A percentile compares a stretch with the other conserved stretches of the same genome.
phyloP scores from a whole-genome alignment of 805 yeast species.

The Candida cerambycidarum region DNA sequence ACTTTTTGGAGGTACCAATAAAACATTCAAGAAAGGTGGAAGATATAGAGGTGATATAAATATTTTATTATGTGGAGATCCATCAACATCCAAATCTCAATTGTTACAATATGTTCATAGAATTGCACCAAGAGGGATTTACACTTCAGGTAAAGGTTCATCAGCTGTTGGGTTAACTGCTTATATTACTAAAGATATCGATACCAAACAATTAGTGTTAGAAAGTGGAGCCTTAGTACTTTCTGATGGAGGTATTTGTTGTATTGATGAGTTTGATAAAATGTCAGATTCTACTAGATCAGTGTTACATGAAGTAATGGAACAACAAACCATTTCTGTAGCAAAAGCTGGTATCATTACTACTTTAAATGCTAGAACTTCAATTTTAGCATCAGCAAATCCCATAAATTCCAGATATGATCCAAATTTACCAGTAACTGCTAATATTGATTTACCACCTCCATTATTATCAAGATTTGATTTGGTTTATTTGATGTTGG shows the following conservation, averaged over 20 bases:
- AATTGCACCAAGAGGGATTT: constrained; percentile 96
- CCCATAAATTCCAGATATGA: constrained; percentile 95
- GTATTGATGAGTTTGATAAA: constrained; percentile 98
- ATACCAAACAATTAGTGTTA: constrained; percentile 87
- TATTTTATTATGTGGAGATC: constrained; percentile 92
- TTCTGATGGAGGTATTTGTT: constrained; percentile 97
- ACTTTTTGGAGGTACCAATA: constrained; percentile 93
- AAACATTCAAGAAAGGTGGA: constrained; percentile 85
- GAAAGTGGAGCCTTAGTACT: constrained; percentile 96
- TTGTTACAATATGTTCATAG: constrained; percentile 92
- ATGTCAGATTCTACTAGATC: constrained; percentile 94
- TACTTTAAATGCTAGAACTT: constrained; percentile 93
- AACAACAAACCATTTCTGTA: constrained; percentile 96
- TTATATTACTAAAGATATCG: constrained; percentile 90
- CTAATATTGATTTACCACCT: constrained; percentile 95
- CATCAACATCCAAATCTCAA: constrained; percentile 96
- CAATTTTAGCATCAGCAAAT: constrained; percentile 93
- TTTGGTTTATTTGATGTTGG: constrained; percentile 86
- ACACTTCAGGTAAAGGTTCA: constrained; percentile 98
- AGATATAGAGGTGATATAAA: constrained; percentile 95
- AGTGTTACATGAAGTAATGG: constrained; percentile 98
- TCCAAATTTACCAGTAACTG: constrained; percentile 91
- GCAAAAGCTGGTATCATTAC: constrained; percentile 99
- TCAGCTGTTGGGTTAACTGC: constrained; percentile 99
- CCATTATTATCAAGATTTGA: constrained; percentile 94